Conservation (phyloP, 371 early-diverging fungal genomes). For the Mucor mucedo region DNA sequence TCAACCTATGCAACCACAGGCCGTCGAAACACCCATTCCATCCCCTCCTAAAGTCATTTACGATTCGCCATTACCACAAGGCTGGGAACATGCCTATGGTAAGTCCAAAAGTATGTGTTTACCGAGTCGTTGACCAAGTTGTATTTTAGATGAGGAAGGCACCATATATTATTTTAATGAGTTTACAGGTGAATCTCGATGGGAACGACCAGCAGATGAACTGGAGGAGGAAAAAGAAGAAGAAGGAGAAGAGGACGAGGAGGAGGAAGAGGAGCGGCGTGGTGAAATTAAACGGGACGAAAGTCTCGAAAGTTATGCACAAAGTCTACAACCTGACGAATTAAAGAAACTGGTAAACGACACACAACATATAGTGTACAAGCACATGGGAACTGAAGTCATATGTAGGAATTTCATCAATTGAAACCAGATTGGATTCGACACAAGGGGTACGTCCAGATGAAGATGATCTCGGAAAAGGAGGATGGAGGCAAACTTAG, state of each 20-base stretch:
- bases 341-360: slow-evolving; percentile 39
- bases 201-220: slow-evolving; percentile 34
- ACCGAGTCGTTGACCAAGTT: not conserved
- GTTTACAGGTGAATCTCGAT: slow-evolving; percentile 50
- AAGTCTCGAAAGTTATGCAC: slow-evolving; percentile 17
- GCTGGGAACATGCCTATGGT: slow-evolving; percentile 34
- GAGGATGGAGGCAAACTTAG: slow-evolving; percentile 49
- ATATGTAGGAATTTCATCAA: slow-evolving; percentile 38
- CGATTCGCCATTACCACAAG: slow-evolving; percentile 20
- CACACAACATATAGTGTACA: not conserved
- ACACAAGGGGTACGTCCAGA: slow-evolving; percentile 48
- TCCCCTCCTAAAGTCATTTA: not conserved
- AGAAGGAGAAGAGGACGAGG: not conserved
- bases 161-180: slow-evolving; percentile 54
- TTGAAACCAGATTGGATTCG: slow-evolving; percentile 43
- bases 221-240: not conserved
- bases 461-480: slow-evolving; percentile 56
- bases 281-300: slow-evolving; percentile 23
- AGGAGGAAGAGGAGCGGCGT: not conserved
- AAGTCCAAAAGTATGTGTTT: not conserved
- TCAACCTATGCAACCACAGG: not conserved
- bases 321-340: slow-evolving; percentile 37
- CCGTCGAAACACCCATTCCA: not conserved
- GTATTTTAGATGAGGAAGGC: slow-evolving; percentile 41
- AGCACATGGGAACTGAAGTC: not conserved